Percentiles rank a stretch among this genome's conserved stretches.
These are phyloP conservation scores for Plectosphaerella cucumerina DNA, from an alignment of 2,329 filamentous ascomycete species.

Conservation along the genomic window DNA sequence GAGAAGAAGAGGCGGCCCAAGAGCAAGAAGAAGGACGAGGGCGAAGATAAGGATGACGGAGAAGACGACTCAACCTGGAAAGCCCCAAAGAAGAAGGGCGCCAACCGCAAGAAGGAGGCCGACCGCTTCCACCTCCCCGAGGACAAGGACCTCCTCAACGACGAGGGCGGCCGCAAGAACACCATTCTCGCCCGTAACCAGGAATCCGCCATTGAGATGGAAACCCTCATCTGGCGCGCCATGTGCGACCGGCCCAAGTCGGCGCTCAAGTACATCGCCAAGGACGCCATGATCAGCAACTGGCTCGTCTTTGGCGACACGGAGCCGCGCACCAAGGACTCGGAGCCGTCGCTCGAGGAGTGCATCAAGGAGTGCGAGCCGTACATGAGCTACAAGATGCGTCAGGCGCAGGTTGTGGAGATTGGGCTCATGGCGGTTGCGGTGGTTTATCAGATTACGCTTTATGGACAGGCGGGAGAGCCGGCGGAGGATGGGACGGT, in stretches of 20 bases:
- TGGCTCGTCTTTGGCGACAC: conserved; percentile 23
- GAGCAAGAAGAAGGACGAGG: conserved; percentile 6
- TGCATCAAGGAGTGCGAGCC: conserved; percentile 21
- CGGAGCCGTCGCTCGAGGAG: conserved; percentile 22
- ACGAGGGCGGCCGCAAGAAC: conserved; percentile 9
- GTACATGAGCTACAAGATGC: conserved; percentile 25
- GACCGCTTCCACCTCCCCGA: conserved; percentile 7
- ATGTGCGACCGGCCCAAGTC: conserved; percentile 29
- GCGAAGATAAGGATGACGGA: conserved; percentile 9
- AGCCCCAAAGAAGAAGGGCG: background rate
- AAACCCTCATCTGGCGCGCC: conserved; percentile 32
- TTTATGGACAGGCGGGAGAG: conserved; percentile 16
- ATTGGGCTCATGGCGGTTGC: conserved; percentile 32
- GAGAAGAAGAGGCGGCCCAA: conserved; percentile 2
- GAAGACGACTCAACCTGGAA: background rate
- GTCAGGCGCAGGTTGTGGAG: conserved; percentile 28
- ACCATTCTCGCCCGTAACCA: conserved; percentile 34
- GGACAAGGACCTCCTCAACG: background rate
- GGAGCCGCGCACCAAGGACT: conserved; percentile 18
- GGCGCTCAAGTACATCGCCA: conserved; percentile 30
- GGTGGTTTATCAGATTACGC: conserved; percentile 25
- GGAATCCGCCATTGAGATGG: conserved; percentile 28
- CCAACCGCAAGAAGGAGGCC: background rate
- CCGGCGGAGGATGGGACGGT: conserved; percentile 15
- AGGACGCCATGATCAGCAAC: conserved; percentile 32